Evolutionary conservation across 2,329 filamentous ascomycete species (phyloP).

Genomic region (Tolypocladium tropicale): DNA sequence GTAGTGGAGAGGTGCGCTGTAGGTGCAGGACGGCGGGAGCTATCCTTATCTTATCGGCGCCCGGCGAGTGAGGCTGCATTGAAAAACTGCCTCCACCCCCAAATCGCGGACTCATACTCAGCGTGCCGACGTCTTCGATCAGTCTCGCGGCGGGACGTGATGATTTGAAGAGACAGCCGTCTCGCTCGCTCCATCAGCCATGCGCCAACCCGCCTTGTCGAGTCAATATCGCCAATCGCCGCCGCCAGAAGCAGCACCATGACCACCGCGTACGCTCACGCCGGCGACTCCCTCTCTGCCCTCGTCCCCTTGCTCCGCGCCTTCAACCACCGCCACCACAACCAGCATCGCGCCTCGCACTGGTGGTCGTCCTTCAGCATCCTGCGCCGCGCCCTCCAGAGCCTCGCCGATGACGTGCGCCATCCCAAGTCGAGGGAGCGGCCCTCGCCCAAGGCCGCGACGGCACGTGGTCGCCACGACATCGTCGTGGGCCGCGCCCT

Average conservation of each 20-base stretch:
- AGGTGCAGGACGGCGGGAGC: no score
- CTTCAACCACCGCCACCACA: constrained; percentile 76
- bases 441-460: background rate
- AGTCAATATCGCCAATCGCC: background rate
- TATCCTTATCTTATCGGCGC: background rate
- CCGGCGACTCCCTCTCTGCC: constrained; percentile 22
- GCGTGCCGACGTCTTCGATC: background rate
- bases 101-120: no score
- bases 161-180: background rate
- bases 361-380: constrained; percentile 73
- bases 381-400: constrained; percentile 55
- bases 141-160: background rate
- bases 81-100: no score
- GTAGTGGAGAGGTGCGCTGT: no score
- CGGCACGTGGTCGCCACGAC: background rate
- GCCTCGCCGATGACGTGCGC: constrained; percentile 30
- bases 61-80: background rate
- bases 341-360: constrained; percentile 71
- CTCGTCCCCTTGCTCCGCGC: constrained; percentile 52
- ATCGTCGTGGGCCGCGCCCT: constrained; percentile 10
- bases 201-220: background rate
- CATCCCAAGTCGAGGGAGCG: background rate
- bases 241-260: background rate
- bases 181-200: background rate
- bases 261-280: constrained; percentile 4